Evolutionary conservation across 1,284 basidiomycete species (phyloP).

Genomic region (Pulchroboletus neoregius): DNA sequence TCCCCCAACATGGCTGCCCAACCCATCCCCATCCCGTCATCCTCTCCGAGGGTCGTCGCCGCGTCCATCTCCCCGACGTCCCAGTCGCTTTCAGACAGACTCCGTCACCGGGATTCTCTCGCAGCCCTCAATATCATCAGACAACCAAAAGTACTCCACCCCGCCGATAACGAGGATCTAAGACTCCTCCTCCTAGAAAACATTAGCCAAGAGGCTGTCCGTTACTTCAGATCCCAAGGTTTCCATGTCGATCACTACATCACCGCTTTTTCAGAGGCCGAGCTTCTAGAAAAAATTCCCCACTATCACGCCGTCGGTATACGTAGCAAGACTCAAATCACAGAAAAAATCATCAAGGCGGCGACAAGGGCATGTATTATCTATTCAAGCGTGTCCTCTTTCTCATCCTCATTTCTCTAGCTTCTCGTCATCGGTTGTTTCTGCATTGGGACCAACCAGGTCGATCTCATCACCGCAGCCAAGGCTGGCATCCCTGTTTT

Average conservation of each 20-base stretch:
- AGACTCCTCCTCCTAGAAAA: constrained; percentile 89
- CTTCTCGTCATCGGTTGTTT: constrained; percentile 98
- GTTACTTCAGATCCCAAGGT: constrained; percentile 77
- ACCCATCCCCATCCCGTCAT: constrained; percentile 37
- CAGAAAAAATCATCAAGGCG: constrained; percentile 82
- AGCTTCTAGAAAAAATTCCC: constrained; percentile 85
- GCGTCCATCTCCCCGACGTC: constrained; percentile 48
- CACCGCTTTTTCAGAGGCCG: constrained; percentile 87
- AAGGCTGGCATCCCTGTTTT: constrained; percentile 95
- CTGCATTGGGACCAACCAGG: constrained; percentile 99
- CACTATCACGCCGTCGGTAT: constrained; percentile 95
- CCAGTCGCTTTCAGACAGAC: constrained; percentile 42
- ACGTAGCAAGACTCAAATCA: constrained; percentile 96
- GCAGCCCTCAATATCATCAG: constrained; percentile 36
- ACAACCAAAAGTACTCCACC: constrained; percentile 67
- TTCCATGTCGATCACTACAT: constrained; percentile 92
- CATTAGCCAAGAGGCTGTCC: constrained; percentile 89
- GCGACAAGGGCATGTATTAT: constrained; percentile 62
- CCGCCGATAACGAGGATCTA: constrained; percentile 72
- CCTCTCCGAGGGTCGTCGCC: constrained; percentile 38
- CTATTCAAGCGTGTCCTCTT: not conserved
- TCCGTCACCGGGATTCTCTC: constrained; percentile 35
- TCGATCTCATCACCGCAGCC: constrained; percentile 84
- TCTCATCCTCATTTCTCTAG: constrained; percentile 40
- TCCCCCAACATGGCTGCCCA: constrained; percentile 21